Conservation (phyloP, 768 basidiomycete genomes). For the Suillus plorans region DNA sequence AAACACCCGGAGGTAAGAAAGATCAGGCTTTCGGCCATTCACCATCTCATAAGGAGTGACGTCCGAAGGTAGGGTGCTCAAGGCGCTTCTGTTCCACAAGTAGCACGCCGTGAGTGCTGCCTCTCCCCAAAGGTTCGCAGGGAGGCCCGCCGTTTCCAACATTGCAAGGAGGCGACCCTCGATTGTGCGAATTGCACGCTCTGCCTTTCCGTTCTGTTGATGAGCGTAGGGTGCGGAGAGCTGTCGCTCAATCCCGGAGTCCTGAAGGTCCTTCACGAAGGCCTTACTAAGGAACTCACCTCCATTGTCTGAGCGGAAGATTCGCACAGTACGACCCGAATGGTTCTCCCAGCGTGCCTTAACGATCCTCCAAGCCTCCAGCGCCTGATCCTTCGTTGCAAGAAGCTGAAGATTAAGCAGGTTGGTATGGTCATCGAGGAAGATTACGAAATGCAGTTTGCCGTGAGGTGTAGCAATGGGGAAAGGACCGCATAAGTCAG, state of each 20-base stretch:
- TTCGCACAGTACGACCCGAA: too few species aligned
- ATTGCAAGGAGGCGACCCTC: rapidly evolving
- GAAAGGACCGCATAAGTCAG: too few species aligned
- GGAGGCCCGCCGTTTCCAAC: rapidly evolving
- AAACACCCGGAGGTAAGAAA: constrained; percentile 13
- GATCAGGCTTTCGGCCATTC: constrained; percentile 8
- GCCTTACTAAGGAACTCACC: too few species aligned
- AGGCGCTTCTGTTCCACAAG: constrained; percentile 1
- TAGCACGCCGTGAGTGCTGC: background rate
- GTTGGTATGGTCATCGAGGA: too few species aligned
- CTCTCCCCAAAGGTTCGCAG: rapidly evolving
- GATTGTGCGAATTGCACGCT: background rate
- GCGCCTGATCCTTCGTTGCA: too few species aligned
- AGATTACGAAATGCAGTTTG: too few species aligned
- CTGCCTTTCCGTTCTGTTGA: background rate
- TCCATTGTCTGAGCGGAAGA: too few species aligned
- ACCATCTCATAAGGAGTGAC: background rate
- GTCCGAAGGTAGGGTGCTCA: background rate
- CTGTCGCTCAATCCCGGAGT: background rate
- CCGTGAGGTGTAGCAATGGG: too few species aligned
- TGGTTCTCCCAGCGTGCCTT: too few species aligned
- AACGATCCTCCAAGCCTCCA: too few species aligned
- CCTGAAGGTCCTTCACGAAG: background rate
- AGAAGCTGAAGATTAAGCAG: too few species aligned
- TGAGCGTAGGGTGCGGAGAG: background rate